These are phyloP conservation scores for Pisolithus orientalis DNA, from an alignment of 768 basidiomycete genomes.

Conservation along the genomic window DNA sequence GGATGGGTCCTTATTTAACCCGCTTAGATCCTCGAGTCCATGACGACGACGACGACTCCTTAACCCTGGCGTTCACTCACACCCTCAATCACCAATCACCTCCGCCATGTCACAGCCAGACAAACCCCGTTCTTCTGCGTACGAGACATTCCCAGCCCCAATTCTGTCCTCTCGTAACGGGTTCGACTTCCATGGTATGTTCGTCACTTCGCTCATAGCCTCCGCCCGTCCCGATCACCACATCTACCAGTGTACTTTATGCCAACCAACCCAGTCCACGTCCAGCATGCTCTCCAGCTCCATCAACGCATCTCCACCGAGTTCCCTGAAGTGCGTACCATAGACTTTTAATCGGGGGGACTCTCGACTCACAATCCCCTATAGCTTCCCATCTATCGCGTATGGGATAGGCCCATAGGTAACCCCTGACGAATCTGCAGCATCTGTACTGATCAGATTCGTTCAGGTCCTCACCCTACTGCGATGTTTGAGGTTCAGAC, in stretches of 20 bases:
- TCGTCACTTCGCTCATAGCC: background rate
- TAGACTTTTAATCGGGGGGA: background rate
- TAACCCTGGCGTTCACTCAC: background rate
- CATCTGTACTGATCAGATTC: background rate
- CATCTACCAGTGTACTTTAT: conserved; percentile 54
- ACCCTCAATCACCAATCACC: conserved; percentile 45
- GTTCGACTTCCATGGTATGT: conserved; percentile 70
- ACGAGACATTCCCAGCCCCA: conserved; percentile 49
- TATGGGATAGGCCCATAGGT: conserved; percentile 63
- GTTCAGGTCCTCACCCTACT: conserved; percentile 57
- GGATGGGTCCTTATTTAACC: no score
- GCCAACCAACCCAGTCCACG: conserved; percentile 36
- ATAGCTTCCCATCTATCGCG: conserved; percentile 53
- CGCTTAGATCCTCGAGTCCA: no score
- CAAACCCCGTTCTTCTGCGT: conserved; percentile 40
- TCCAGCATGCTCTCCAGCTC: conserved; percentile 45
- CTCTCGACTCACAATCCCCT: background rate
- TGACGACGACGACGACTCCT: background rate
- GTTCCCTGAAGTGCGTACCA: conserved; percentile 53
- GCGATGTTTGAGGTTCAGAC: conserved; percentile 72
- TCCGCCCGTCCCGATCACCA: background rate
- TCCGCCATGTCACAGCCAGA: conserved; percentile 11
- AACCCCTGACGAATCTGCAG: conserved; percentile 9
- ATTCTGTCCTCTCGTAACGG: conserved; percentile 49
- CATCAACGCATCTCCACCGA: conserved; percentile 56